These are phyloP conservation scores for Suillus hirtellus DNA, from an alignment of 768 basidiomycete species.

Conservation along the genomic window DNA sequence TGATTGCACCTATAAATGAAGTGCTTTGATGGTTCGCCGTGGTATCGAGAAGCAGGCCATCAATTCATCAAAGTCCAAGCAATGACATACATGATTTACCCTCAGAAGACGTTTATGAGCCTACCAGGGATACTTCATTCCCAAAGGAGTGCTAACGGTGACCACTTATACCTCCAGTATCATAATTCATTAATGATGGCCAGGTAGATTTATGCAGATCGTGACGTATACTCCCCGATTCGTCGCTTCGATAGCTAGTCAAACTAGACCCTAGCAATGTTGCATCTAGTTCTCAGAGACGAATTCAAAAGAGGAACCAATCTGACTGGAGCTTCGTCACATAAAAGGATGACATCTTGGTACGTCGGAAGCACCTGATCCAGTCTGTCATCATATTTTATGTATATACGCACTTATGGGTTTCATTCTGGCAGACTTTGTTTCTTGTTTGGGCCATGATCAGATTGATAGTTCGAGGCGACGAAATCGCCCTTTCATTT, in stretches of 20 bases:
- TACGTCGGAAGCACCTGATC: not conserved
- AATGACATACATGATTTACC: slow-evolving; percentile 31
- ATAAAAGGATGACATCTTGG: not conserved
- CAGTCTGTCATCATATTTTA: not conserved
- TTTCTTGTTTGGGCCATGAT: not conserved
- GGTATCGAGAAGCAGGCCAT: slow-evolving; percentile 5
- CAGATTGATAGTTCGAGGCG: not conserved
- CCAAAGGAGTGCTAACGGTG: slow-evolving; percentile 34
- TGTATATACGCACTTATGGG: not conserved
- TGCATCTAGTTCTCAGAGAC: slow-evolving; percentile 29
- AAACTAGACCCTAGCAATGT: slow-evolving; percentile 21
- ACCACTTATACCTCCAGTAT: not conserved
- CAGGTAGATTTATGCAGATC: slow-evolving; percentile 32
- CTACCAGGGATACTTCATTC: slow-evolving; percentile 33
- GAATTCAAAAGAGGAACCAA: slow-evolving; percentile 6
- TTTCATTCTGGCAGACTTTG: not conserved
- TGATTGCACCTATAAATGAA: slow-evolving; percentile 17
- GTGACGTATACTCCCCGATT: slow-evolving; percentile 31
- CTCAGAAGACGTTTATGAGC: slow-evolving; percentile 27
- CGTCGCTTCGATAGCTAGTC: slow-evolving; percentile 13
- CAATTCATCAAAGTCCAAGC: slow-evolving; percentile 16
- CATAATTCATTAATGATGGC: slow-evolving; percentile 3
- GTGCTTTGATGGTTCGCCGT: slow-evolving; percentile 19
- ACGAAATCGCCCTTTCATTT: not conserved
- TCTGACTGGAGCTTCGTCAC: not conserved